Evolutionary conservation across 1,139 yeast species (phyloP).

Genomic region (Saccharomyces hybrid): DNA sequence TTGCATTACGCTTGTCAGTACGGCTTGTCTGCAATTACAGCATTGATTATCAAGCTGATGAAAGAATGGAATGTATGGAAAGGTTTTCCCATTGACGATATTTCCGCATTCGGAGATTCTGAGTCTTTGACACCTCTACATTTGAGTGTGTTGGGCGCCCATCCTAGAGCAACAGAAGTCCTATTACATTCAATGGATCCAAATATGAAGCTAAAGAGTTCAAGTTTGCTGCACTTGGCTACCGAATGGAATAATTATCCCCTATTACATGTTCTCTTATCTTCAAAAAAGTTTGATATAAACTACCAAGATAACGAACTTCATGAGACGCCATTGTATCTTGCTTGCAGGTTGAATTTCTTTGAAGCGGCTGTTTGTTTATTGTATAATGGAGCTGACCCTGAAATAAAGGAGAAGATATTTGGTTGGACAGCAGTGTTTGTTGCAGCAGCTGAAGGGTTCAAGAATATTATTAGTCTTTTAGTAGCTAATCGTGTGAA

Average conservation of each 20-base stretch:
- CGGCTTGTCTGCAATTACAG: slow-evolving; percentile 63
- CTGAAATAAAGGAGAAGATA: slow-evolving; percentile 67
- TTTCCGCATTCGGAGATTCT: slow-evolving; percentile 69
- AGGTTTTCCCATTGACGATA: slow-evolving; percentile 49
- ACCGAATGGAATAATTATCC: slow-evolving; percentile 58
- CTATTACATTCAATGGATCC: slow-evolving; percentile 43
- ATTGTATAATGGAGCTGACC: slow-evolving; percentile 53
- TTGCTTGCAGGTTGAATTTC: slow-evolving; percentile 64
- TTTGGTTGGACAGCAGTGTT: slow-evolving; percentile 97
- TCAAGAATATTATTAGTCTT: slow-evolving; percentile 45
- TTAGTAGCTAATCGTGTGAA: slow-evolving; percentile 50
- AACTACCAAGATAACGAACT: slow-evolving; percentile 55
- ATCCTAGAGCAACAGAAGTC: slow-evolving; percentile 65
- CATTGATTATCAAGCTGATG: slow-evolving; percentile 47
- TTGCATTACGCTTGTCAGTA: slow-evolving; percentile 86
- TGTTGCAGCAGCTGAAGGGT: slow-evolving; percentile 86
- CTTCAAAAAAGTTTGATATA: slow-evolving; percentile 54
- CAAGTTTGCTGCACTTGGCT: slow-evolving; percentile 57
- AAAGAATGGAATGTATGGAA: slow-evolving; percentile 47
- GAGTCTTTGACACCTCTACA: slow-evolving; percentile 80
- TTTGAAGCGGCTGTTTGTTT: slow-evolving; percentile 49
- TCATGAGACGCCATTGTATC: slow-evolving; percentile 74
- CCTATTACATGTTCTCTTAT: slow-evolving; percentile 48
- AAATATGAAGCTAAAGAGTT: slow-evolving; percentile 37
- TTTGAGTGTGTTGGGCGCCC: slow-evolving; percentile 73